These are phyloP conservation scores for Microbotryum violaceum DNA, from an alignment of 1,284 basidiomycete genomes.

Conservation along the genomic window DNA sequence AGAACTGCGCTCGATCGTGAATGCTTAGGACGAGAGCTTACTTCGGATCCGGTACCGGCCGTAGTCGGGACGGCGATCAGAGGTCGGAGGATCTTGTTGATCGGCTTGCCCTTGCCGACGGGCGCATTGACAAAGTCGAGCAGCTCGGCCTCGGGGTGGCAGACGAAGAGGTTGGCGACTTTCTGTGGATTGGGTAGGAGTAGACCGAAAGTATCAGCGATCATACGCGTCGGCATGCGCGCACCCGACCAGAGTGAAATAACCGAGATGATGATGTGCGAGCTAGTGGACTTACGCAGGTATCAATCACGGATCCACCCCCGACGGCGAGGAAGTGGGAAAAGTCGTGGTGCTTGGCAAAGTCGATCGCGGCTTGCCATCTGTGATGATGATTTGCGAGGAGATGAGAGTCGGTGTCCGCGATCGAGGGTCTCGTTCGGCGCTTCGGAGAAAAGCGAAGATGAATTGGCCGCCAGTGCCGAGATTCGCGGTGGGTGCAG, in stretches of 20 bases:
- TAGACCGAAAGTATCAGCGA: too few relatives aligned
- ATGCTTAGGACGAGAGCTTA: neutral
- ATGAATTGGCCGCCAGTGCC: neutral
- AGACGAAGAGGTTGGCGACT: constrained; percentile 66
- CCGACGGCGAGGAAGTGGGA: constrained; percentile 81
- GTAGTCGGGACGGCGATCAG: constrained; percentile 92
- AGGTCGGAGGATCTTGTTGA: constrained; percentile 66
- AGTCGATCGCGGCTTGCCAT: constrained; percentile 77
- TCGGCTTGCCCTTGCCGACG: constrained; percentile 70
- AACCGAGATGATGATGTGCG: neutral
- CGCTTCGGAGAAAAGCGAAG: too few relatives aligned
- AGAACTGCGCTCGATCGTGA: neutral
- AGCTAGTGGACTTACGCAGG: constrained; percentile 4
- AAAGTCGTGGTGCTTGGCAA: constrained; percentile 76
- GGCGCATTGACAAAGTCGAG: constrained; percentile 93
- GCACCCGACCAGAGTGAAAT: neutral
- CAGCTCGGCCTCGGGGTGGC: constrained; percentile 79
- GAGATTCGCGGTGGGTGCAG: neutral
- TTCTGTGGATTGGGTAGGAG: constrained; percentile 15
- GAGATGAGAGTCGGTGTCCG: neutral
- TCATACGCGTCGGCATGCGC: neutral
- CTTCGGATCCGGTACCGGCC: constrained; percentile 83
- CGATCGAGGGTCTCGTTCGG: neutral
- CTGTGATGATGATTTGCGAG: constrained; percentile 42
- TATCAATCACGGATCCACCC: constrained; percentile 76